Percentiles rank a stretch among this genome's conserved stretches.
Conservation (phyloP, 805 yeast genomes). For the Sugiyamaella americana region DNA sequence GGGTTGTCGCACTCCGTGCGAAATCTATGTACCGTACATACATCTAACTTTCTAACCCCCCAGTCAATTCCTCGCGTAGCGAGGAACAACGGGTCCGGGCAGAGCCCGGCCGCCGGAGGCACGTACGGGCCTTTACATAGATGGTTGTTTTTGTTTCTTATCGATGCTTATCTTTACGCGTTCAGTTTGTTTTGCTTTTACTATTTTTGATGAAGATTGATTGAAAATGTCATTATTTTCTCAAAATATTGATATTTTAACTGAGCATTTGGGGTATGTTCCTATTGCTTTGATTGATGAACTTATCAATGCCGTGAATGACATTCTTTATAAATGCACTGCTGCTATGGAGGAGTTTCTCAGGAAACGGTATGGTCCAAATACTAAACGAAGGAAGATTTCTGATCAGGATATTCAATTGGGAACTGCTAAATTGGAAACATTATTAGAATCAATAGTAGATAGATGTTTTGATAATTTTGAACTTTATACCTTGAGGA, state of each 20-base stretch:
- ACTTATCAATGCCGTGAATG: constrained; percentile 81
- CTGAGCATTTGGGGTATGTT: constrained; percentile 82
- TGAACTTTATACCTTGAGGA: constrained; percentile 74
- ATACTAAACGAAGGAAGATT: constrained; percentile 8
- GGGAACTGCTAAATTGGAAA: constrained; percentile 80
- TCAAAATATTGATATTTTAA: constrained; percentile 39
- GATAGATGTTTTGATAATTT: constrained; percentile 78
- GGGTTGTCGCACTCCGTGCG: too few relatives aligned
- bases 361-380: constrained; percentile 32
- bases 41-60: too few relatives aligned
- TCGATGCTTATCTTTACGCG: too few relatives aligned
- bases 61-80: too few relatives aligned
- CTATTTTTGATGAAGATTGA: too few relatives aligned
- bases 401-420: constrained; percentile 47
- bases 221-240: constrained; percentile 7
- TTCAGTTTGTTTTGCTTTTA: too few relatives aligned
- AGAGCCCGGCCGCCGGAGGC: too few relatives aligned
- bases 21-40: too few relatives aligned
- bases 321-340: constrained; percentile 74
- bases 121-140: too few relatives aligned
- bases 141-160: too few relatives aligned
- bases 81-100: too few relatives aligned
- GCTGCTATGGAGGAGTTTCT: constrained; percentile 69
- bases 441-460: constrained; percentile 64
- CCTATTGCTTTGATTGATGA: constrained; percentile 81